Evolutionary conservation across 2,329 filamentous ascomycete species (phyloP).

Genomic region (Alternaria longipes): DNA sequence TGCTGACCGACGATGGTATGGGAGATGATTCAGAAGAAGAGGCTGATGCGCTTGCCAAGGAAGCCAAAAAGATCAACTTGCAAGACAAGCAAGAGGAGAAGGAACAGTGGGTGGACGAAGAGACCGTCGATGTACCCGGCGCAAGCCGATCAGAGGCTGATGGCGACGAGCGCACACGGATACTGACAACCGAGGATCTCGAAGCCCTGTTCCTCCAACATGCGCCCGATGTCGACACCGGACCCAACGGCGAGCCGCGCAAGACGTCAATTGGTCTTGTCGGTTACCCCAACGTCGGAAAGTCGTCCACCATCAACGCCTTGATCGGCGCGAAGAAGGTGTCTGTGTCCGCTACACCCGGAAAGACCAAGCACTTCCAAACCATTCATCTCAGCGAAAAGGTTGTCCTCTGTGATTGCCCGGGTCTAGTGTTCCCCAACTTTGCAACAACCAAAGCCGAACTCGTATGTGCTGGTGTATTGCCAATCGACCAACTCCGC

Average conservation of each 20-base stretch:
- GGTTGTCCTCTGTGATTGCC: conserved; percentile 95
- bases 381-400: conserved; percentile 92
- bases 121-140: conserved; percentile 49
- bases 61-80: conserved; percentile 57
- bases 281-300: conserved; percentile 98
- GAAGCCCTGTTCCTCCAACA: conserved; percentile 87
- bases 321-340: conserved; percentile 99
- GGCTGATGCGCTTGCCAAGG: conserved; percentile 58
- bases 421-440: conserved; percentile 97
- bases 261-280: conserved; percentile 94
- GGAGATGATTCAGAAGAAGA: conserved; percentile 58
- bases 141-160: conserved; percentile 47
- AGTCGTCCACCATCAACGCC: conserved; percentile 98
- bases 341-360: conserved; percentile 94
- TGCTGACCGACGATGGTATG: conserved; percentile 56
- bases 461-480: conserved; percentile 90
- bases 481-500: conserved; percentile 95
- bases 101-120: conserved; percentile 54
- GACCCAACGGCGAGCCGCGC: conserved; percentile 58
- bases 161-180: conserved; percentile 66
- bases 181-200: conserved; percentile 90
- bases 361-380: conserved; percentile 99
- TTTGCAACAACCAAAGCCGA: conserved; percentile 97
- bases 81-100: conserved; percentile 55
- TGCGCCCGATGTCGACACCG: conserved; percentile 66